phyloP scores from a whole-genome alignment of 768 basidiomycete species.

The Suillus subaureus region DNA sequence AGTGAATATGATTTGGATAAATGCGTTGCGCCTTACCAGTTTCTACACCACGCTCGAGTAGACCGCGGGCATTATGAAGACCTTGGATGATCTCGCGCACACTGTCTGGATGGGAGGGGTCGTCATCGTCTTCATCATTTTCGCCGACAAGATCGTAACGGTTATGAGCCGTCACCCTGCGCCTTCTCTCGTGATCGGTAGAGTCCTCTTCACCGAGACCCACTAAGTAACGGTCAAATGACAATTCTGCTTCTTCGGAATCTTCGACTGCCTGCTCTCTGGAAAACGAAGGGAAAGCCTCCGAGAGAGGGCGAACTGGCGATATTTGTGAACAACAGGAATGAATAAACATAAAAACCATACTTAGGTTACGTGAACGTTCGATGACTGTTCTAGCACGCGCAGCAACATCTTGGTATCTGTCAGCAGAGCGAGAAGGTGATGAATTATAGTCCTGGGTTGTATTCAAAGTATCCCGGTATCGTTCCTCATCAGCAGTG shows the following conservation, averaged over 20 bases:
- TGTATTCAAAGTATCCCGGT: background rate
- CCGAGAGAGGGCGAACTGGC: background rate
- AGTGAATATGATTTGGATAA: no score
- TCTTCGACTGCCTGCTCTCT: background rate
- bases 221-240: background rate
- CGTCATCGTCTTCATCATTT: background rate
- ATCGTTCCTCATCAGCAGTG: background rate
- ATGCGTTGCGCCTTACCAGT: constrained; percentile 1
- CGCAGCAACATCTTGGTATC: background rate
- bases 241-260: background rate
- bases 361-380: background rate
- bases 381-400: background rate
- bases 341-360: background rate
- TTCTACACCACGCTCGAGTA: constrained; percentile 7
- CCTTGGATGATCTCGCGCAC: constrained; percentile 1
- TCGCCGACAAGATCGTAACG: background rate
- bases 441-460: background rate
- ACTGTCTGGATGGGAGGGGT: background rate
- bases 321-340: background rate
- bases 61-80: constrained; percentile 5
- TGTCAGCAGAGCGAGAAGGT: background rate
- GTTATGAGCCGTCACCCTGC: background rate
- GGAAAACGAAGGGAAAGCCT: background rate
- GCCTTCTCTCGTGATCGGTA: background rate
- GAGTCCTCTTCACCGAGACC: background rate